phyloP scores from a whole-genome alignment of 1,139 yeast genomes.

The Taiozyma sp. region DNA sequence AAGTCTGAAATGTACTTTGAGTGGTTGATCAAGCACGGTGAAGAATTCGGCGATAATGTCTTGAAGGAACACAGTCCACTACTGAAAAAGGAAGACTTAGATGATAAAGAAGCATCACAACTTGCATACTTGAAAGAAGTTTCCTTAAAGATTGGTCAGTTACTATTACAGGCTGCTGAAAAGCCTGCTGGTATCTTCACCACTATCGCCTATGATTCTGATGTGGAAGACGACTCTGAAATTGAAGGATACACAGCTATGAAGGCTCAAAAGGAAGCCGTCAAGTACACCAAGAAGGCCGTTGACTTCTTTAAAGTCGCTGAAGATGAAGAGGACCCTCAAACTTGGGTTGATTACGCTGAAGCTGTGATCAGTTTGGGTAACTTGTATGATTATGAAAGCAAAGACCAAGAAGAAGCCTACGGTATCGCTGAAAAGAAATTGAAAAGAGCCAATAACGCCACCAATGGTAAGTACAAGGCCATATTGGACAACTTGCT shows the following conservation, averaged over 20 bases:
- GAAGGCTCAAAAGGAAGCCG: constrained; percentile 46
- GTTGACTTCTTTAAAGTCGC: constrained; percentile 51
- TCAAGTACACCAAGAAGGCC: constrained; percentile 48
- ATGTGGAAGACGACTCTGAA: constrained; percentile 38
- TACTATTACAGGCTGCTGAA: constrained; percentile 59
- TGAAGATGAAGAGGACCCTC: constrained; percentile 69
- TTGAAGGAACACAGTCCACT: constrained; percentile 16
- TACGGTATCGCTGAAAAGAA: constrained; percentile 65
- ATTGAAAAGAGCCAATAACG: constrained; percentile 62
- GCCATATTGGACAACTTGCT: constrained; percentile 42
- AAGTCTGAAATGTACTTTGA: constrained; percentile 29
- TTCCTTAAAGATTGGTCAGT: constrained; percentile 51
- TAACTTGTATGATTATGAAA: constrained; percentile 59
- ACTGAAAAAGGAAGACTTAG: constrained; percentile 20
- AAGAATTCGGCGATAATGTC: constrained; percentile 32
- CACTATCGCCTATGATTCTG: constrained; percentile 50
- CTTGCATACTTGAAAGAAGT: constrained; percentile 32
- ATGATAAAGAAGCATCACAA: constrained; percentile 18
- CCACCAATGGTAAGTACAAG: constrained; percentile 67
- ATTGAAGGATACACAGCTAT: constrained; percentile 28
- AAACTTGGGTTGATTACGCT: constrained; percentile 75
- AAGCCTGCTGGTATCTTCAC: constrained; percentile 51
- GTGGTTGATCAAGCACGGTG: constrained; percentile 54
- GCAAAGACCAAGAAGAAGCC: constrained; percentile 55
- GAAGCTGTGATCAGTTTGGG: constrained; percentile 81